Evolutionary conservation across 164 flowering plant species (phyloP).

Genomic region (Nelumbo lutea): DNA sequence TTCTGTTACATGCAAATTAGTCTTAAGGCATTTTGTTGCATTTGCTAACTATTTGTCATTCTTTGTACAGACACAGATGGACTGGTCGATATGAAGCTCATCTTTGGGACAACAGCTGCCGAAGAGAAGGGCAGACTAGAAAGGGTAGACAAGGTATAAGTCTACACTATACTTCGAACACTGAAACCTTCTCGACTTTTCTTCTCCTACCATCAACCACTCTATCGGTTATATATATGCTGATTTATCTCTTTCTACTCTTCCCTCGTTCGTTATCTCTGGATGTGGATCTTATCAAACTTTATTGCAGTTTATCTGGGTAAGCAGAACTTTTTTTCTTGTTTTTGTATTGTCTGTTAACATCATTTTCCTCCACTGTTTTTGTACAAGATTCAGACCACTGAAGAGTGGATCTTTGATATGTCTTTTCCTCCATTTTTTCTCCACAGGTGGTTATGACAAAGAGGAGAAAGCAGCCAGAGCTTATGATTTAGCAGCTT

Average conservation of each 20-base stretch:
- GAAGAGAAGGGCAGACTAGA: constrained; percentile 95
- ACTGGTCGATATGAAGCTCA: constrained; percentile 98
- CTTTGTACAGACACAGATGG: constrained; percentile 80
- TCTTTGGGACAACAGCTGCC: constrained; percentile 95
- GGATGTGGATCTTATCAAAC: constrained; percentile 24
- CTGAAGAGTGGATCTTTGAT: too few relatives aligned
- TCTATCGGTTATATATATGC: not conserved
- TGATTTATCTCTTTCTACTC: constrained; percentile 7
- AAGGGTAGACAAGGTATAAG: constrained; percentile 89
- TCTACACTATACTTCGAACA: not conserved
- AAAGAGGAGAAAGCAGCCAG: constrained; percentile 97
- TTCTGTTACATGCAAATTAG: not conserved
- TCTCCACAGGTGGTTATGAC: constrained; percentile 78
- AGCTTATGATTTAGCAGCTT: constrained; percentile 92
- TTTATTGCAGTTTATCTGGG: constrained; percentile 73
- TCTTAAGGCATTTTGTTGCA: not conserved
- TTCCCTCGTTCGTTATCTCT: constrained; percentile 10
- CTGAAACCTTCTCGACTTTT: not conserved
- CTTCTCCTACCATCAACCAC: not conserved
- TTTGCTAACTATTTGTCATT: not conserved
- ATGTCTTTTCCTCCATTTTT: not conserved
- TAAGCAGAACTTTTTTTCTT: constrained; percentile 28
- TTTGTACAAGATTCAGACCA: too few relatives aligned
- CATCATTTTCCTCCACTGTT: not conserved
- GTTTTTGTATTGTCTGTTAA: not conserved